phyloP scores from a whole-genome alignment of 495 filamentous ascomycete genomes.

The Daldinia concentrica region DNA sequence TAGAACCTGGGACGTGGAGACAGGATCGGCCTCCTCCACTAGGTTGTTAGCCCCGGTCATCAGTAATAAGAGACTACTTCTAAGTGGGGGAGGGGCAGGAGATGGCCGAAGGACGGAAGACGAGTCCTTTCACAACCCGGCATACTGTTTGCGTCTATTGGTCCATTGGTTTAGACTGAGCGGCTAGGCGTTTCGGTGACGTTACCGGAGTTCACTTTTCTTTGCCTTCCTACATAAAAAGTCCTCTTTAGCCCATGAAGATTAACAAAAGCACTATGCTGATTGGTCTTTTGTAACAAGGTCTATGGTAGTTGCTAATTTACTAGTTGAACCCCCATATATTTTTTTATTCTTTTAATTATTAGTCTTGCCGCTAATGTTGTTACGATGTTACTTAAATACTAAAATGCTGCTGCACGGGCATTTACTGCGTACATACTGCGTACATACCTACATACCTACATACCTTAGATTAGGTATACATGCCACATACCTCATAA shows the following conservation, averaged over 20 bases:
- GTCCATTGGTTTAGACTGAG: conserved; percentile 41
- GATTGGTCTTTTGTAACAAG: conserved; percentile 29
- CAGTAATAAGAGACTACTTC: conserved; percentile 31
- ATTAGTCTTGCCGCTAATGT: background rate
- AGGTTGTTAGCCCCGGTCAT: conserved; percentile 25
- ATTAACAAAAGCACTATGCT: conserved; percentile 42
- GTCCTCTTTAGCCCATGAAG: conserved; percentile 27
- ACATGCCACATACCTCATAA: conserved; percentile 6
- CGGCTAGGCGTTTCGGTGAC: conserved; percentile 46
- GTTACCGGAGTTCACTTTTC: conserved; percentile 39
- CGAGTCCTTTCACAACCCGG: conserved; percentile 37
- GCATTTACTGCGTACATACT: background rate
- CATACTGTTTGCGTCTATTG: conserved; percentile 45
- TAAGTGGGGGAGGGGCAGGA: conserved; percentile 47
- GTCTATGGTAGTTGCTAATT: conserved; percentile 28
- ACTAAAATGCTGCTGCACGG: background rate
- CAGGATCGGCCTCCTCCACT: conserved; percentile 46
- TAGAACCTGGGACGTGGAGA: conserved; percentile 29
- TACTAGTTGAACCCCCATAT: conserved; percentile 3
- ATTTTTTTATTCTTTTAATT: conserved; percentile 7
- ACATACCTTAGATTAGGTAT: no score
- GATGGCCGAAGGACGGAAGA: conserved; percentile 49
- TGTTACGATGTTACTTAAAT: background rate
- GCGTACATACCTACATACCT: background rate
- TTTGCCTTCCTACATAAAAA: conserved; percentile 20